Evolutionary conservation across 2,329 filamentous ascomycete genomes (phyloP), one percentile per base, ranked within the genome.

Genomic region (Xylaria sp.): DNA sequence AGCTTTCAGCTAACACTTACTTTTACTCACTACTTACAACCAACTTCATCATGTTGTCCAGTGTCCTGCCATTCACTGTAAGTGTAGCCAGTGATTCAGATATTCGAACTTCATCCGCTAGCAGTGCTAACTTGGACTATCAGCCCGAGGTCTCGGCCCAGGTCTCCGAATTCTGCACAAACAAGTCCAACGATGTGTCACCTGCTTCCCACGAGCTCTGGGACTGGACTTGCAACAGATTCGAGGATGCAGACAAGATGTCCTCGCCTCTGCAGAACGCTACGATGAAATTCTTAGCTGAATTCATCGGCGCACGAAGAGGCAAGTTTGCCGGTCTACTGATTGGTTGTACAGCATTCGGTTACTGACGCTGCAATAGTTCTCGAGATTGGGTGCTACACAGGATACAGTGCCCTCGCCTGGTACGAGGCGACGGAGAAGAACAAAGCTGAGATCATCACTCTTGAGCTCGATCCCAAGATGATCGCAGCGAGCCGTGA

Each of bases 351-450:
- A 41, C 4, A 6, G 2, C 2, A 37, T 31, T 48, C n/a, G 5
- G 28, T 18, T 5, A 39, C 44, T 61, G 20, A 67, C 12, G 1
- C 31, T 28, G 6, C 54, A 59, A 28, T 54, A 79, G 77, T 80
- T 25, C 78, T 80, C 12, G 78, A 80, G 59, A 75, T 80, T 41
- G 78, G 78, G 2, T 77, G 73, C 63, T 80, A 77, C 65, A 79
- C 76, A 5, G 78, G 78, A 2, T 80, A 78, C 69, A 79, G 77
- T 3, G 78, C 78, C 13, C 67, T 80, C 13, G 75, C 77, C 1
- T 78, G 76, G 73, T 76, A 75, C 48, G 77, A 79, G 61, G 74
- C 76, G n/a, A 72, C 78, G 18, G 75, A 76, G 59, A 73, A 44
- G 20, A 68, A 67, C 48, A 31, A 71, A 28, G 67, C 70, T 44